Conservation (phyloP, 805 yeast genomes). For the Tetrapisispora namnaoensis region DNA sequence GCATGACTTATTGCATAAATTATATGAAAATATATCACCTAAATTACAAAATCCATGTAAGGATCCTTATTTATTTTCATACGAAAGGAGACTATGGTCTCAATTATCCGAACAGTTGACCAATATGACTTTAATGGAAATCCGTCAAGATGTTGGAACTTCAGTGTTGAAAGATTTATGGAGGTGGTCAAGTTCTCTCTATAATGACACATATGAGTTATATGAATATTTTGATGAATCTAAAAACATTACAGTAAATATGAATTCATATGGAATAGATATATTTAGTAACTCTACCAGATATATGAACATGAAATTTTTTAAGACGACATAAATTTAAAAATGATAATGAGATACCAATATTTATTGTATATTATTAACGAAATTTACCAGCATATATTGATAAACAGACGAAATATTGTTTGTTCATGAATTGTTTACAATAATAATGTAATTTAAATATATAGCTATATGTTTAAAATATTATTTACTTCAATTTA, state of each 20-base stretch:
- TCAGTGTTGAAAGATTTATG: slow-evolving; percentile 9
- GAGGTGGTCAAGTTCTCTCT: slow-evolving; percentile 6
- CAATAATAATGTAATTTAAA: no score
- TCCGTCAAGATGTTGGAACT: slow-evolving; percentile 5
- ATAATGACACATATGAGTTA: slow-evolving; percentile 6
- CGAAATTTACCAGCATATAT: background rate
- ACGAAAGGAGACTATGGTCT: slow-evolving; percentile 14
- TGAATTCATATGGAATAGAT: slow-evolving; percentile 5
- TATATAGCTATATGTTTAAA: no score
- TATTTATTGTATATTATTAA: background rate
- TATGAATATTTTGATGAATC: slow-evolving; percentile 5
- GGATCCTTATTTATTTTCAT: slow-evolving; percentile 18
- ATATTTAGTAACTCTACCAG: background rate
- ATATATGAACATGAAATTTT: background rate
- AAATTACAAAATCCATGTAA: slow-evolving; percentile 15
- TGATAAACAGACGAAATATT: background rate
- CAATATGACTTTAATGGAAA: slow-evolving; percentile 1
- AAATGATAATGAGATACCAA: background rate
- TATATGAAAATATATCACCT: slow-evolving; percentile 11
- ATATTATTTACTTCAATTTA: no score
- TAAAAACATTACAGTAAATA: slow-evolving; percentile 5
- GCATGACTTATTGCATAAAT: slow-evolving; percentile 4
- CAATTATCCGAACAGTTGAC: slow-evolving; percentile 1
- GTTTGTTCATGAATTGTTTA: background rate
- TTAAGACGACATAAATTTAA: background rate